Evolutionary conservation across 352 stramenopile genomes (phyloP).

Genomic region (Saprolegnia parasitica): DNA sequence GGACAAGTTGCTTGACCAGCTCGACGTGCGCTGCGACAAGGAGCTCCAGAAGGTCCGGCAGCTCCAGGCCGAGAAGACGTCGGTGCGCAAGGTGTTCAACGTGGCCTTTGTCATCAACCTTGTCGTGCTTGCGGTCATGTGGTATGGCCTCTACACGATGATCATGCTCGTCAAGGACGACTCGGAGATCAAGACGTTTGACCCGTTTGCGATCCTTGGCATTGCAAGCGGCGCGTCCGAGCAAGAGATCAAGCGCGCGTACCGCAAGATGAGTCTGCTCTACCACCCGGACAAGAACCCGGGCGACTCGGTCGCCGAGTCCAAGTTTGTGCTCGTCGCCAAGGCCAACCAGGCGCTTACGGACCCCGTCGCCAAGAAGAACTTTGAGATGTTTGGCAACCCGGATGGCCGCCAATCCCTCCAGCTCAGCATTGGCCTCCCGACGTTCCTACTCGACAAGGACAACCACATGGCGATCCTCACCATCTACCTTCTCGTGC

Average conservation of each 20-base stretch:
- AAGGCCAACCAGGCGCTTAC: conserved; percentile 94
- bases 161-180: conserved; percentile 89
- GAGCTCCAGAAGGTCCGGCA: conserved; percentile 83
- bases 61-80: conserved; percentile 78
- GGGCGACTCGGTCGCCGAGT: conserved; percentile 93
- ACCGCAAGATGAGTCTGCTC: conserved; percentile 90
- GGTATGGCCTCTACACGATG: conserved; percentile 88
- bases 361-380: conserved; percentile 93
- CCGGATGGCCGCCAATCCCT: conserved; percentile 97
- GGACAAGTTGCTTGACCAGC: conserved; percentile 80
- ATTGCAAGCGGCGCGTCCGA: conserved; percentile 88
- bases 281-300: conserved; percentile 97
- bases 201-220: conserved; percentile 96
- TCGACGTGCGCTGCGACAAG: conserved; percentile 75
- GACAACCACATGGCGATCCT: conserved; percentile 98
- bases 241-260: conserved; percentile 94
- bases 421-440: conserved; percentile 94
- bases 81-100: conserved; percentile 79
- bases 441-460: conserved; percentile 95
- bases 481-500: conserved; percentile 97
- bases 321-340: conserved; percentile 99
- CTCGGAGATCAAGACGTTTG: conserved; percentile 98
- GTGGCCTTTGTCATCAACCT: conserved; percentile 70
- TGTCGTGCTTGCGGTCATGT: conserved; percentile 60
- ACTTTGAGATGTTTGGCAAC: conserved; percentile 98